phyloP scores from a whole-genome alignment of 2,329 filamentous ascomycete genomes.

The Neonectria punicea region DNA sequence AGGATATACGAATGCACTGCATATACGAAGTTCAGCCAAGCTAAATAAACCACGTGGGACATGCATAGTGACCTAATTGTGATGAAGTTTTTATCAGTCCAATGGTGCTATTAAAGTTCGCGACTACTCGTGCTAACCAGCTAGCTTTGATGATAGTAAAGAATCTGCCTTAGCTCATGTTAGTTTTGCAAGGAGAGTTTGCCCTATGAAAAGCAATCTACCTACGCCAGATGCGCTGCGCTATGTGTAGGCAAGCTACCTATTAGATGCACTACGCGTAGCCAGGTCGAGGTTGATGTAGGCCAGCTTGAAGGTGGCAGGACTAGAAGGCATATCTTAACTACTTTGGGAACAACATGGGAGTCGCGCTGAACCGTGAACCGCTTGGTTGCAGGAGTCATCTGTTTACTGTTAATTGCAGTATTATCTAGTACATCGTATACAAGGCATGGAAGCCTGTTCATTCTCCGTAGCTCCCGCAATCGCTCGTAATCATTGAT shows the following conservation, averaged over 20 bases:
- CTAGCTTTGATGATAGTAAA: neutral
- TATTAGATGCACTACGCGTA: too few relatives aligned
- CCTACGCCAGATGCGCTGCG: neutral
- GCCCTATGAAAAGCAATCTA: neutral
- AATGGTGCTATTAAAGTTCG: slow-evolving; percentile 6
- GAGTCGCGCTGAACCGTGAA: neutral
- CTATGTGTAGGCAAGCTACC: neutral
- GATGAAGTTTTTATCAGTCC: slow-evolving; percentile 5
- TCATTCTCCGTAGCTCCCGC: neutral
- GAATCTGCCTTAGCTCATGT: neutral
- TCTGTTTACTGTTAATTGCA: neutral
- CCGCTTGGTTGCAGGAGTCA: neutral
- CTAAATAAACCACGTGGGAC: too few relatives aligned
- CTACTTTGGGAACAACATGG: neutral
- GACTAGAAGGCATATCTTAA: neutral
- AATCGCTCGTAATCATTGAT: neutral
- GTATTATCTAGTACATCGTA: neutral
- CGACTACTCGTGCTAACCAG: neutral
- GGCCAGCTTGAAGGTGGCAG: neutral
- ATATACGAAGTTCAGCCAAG: neutral
- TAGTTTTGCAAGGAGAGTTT: neutral
- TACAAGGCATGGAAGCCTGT: neutral
- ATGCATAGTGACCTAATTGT: slow-evolving; percentile 1
- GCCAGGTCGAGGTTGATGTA: too few relatives aligned
- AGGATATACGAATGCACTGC: too few relatives aligned